A percentile compares a stretch with the other conserved stretches of the same genome.
phyloP scores from a whole-genome alignment of 2,329 filamentous ascomycete genomes.

The Lojkania enalia region DNA sequence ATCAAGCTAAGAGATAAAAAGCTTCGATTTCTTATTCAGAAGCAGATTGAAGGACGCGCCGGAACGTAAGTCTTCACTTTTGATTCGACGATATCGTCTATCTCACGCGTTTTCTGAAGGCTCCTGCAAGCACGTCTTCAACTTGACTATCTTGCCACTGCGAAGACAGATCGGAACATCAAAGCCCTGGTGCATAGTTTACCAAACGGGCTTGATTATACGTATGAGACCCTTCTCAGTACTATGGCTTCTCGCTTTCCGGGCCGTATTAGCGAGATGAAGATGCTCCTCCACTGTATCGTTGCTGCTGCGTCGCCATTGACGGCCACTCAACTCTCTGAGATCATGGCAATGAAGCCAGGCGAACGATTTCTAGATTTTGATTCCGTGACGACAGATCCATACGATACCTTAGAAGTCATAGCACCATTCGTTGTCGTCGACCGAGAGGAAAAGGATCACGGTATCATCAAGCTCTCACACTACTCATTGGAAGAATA shows the following conservation, averaged over 20 bases:
- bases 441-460: background rate
- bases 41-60: background rate
- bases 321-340: constrained; percentile 3
- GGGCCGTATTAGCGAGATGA: constrained; percentile 2
- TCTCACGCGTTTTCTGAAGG: background rate
- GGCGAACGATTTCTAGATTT: constrained; percentile 6
- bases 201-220: constrained; percentile 8
- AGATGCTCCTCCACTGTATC: constrained; percentile 6
- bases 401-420: constrained; percentile 11
- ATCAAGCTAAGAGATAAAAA: constrained; percentile 6
- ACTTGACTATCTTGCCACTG: constrained; percentile 9
- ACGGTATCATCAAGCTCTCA: constrained; percentile 2
- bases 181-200: constrained; percentile 6
- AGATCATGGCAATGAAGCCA: constrained; percentile 11
- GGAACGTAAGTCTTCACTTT: constrained; percentile 6
- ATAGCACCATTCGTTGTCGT: constrained; percentile 9
- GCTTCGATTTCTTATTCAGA: background rate
- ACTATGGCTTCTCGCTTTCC: constrained; percentile 4
- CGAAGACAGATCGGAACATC: constrained; percentile 7
- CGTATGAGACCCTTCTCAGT: constrained; percentile 2
- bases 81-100: background rate
- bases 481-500: constrained; percentile 5
- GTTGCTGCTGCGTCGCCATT: constrained; percentile 4
- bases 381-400: constrained; percentile 8
- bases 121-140: constrained; percentile 7